Evolutionary conservation across 1,284 basidiomycete species (phyloP).

Genomic region (Singerocomus rubriflavus): DNA sequence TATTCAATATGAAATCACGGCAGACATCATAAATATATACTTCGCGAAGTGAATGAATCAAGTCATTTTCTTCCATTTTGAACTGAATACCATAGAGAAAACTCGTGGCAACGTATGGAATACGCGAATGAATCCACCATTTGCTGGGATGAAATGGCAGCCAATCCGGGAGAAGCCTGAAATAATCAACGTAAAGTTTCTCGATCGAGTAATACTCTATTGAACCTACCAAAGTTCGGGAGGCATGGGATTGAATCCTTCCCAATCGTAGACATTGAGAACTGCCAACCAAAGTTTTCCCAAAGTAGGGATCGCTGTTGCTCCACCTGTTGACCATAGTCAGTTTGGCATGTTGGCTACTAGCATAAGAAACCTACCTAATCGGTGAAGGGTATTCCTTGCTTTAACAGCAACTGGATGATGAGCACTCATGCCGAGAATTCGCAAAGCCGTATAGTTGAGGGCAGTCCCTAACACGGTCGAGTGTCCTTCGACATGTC

Average conservation of each 20-base stretch:
- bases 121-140: conserved; percentile 99
- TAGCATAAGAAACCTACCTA: conserved; percentile 50
- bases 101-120: conserved; percentile 87
- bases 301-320: conserved; percentile 85
- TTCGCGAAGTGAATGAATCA: conserved; percentile 79
- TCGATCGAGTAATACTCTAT: background rate
- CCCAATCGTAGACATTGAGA: conserved; percentile 95
- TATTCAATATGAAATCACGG: conserved; percentile 2
- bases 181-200: background rate
- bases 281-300: conserved; percentile 98
- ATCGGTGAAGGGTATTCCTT: conserved; percentile 70
- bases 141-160: conserved; percentile 89
- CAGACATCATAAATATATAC: conserved; percentile 36
- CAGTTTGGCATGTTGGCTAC: background rate
- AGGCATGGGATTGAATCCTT: conserved; percentile 90
- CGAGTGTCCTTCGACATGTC: conserved; percentile 90
- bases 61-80: conserved; percentile 74
- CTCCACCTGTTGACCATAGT: conserved; percentile 59
- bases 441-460: conserved; percentile 85
- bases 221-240: conserved; percentile 83
- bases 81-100: conserved; percentile 86
- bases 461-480: conserved; percentile 95
- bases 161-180: conserved; percentile 89
- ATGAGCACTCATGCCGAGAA: conserved; percentile 82
- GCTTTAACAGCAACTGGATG: conserved; percentile 81